Base-by-base conservation (phyloP, 1,284 basidiomycete genomes). In the Lentinus polychrous region DNA sequence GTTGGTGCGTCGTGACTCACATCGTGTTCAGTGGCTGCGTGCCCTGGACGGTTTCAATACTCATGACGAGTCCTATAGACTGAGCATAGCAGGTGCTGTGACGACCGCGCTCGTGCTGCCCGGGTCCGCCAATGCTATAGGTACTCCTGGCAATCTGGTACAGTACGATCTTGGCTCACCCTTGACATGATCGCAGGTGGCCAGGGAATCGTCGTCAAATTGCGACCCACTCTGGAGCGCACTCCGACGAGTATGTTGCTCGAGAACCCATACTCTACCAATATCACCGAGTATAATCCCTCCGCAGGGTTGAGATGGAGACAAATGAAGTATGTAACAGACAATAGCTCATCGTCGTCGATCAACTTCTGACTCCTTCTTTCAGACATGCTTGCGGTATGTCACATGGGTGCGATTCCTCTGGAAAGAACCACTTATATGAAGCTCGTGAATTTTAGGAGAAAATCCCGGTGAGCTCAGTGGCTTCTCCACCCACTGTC, bases 81-180 rank as follows among this genome's bases (percentile, higher is more conserved):
- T 80, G 8, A 74, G 78, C 3, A 72, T 83, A 37, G 66, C 81
- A 5, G 74, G 74, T 7, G 81, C 79, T 5, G 75, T 90, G 15
- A 89, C 87, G 0, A 83, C 85, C 2, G 75, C 84, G 0, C 72
- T 89, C 45, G 67, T 84, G 12, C 67, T 83, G 1, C 82, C 81
- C 0, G 81, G 82, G 0, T 76, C 73, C 8, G 73, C 70, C 15
- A 67, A 76, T 59, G 75, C 74, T 6, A 17, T 36, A 37, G 44
- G 44, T 36, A 37, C 20, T 37, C n/a, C n/a, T 4, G 27, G 10
- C 5, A 5, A 6, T 37, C 35, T 14, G 7, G 5, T 37, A 18
- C 12, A 7, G 5, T 14, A n/a, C 14, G n/a, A 15, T 6, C 5
- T 14, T 6, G 5, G n/a, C 18, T 18, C 14, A 37, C 35, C 14